Conservation (phyloP, 257 asterid species). For the Galeopsis tetrahit region DNA sequence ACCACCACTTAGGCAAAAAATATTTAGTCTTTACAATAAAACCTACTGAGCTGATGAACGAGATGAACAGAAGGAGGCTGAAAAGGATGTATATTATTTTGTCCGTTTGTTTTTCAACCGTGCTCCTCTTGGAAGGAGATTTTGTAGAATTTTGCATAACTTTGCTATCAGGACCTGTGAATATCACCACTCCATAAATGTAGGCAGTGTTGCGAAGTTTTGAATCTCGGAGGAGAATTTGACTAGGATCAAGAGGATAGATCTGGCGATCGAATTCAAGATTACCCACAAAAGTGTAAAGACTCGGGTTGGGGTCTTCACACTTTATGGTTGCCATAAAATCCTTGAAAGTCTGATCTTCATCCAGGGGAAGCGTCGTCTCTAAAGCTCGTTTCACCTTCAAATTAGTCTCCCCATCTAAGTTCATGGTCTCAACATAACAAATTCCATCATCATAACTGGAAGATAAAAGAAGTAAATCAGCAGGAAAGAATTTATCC, state of each 20-base stretch:
- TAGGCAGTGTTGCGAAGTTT: conserved; percentile 88
- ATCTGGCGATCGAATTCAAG: conserved; percentile 80
- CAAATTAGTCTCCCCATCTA: conserved; percentile 98
- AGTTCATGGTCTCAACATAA: conserved; percentile 97
- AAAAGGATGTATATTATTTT: conserved; percentile 91
- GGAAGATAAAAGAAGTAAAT: conserved; percentile 88
- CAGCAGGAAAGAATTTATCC: conserved; percentile 94
- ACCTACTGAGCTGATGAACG: conserved; percentile 86
- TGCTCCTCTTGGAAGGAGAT: conserved; percentile 96
- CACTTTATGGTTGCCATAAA: conserved; percentile 75
- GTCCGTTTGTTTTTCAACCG: conserved; percentile 91
- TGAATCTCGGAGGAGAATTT: conserved; percentile 93
- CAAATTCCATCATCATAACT: conserved; percentile 98
- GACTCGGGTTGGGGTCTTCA: conserved; percentile 96
- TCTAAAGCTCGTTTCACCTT: conserved; percentile 90
- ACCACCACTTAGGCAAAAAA: conserved; percentile 90
- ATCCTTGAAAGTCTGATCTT: conserved; percentile 71
- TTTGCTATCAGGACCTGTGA: conserved; percentile 93
- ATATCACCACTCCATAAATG: conserved; percentile 89
- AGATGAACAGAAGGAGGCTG: conserved; percentile 79
- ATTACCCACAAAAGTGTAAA: conserved; percentile 89
- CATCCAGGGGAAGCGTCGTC: conserved; percentile 72
- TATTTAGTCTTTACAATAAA: conserved; percentile 76
- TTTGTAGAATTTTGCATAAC: conserved; percentile 95
- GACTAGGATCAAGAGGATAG: conserved; percentile 93